Evolutionary conservation across 305 asterid species (phyloP).

Genomic region (Nicotiana rustica): DNA sequence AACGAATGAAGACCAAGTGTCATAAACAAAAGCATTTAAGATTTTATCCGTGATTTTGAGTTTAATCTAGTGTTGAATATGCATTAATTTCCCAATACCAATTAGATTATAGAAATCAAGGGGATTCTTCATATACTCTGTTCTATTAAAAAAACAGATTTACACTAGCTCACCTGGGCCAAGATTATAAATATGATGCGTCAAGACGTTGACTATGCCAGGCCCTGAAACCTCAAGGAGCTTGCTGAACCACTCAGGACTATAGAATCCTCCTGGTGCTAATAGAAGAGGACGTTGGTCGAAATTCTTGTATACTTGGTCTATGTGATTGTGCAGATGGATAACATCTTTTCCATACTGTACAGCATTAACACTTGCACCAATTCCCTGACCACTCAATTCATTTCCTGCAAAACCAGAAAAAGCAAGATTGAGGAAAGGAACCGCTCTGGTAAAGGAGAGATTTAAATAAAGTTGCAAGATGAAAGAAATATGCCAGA

Average conservation of each 20-base stretch:
- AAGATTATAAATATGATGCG: conserved; percentile 87
- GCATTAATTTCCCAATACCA: neutral
- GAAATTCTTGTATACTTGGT: conserved; percentile 52
- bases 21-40: neutral
- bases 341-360: conserved; percentile 79
- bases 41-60: conserved; percentile 20
- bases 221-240: conserved; percentile 81
- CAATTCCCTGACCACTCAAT: conserved; percentile 80
- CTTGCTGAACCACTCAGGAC: conserved; percentile 71
- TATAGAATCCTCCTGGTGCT: conserved; percentile 97
- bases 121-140: conserved; percentile 1
- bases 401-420: conserved; percentile 72
- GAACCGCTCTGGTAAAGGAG: neutral
- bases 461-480: conserved; percentile 22
- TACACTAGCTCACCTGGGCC: conserved; percentile 66
- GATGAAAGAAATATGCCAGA: conserved; percentile 18
- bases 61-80: neutral
- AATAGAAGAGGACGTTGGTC: conserved; percentile 58
- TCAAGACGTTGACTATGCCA: conserved; percentile 54
- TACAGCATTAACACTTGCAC: conserved; percentile 75
- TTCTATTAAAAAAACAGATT: neutral
- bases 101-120: neutral
- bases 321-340: conserved; percentile 57
- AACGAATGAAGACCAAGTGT: conserved; percentile 3
- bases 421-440: conserved; percentile 30